A percentile compares a stretch with the other conserved stretches of the same genome.
phyloP scores from a whole-genome alignment of 768 basidiomycete species.

The Astraeus odoratus region DNA sequence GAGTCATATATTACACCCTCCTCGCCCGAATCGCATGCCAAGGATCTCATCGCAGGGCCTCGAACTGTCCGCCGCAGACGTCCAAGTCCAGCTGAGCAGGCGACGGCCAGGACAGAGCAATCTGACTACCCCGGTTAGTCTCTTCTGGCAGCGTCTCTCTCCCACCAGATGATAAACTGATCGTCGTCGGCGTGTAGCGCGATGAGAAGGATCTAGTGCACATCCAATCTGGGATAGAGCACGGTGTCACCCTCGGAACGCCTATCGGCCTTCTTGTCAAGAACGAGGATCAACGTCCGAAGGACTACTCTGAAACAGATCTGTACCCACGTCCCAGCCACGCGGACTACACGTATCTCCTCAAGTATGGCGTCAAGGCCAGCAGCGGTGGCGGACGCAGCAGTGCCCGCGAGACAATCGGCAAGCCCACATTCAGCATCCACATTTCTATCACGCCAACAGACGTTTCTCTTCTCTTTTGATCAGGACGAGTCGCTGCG shows the following conservation, averaged over 20 bases:
- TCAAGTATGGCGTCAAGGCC: slow-evolving; percentile 96
- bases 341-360: slow-evolving; percentile 96
- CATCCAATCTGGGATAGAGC: slow-evolving; percentile 90
- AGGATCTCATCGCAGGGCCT: slow-evolving; percentile 55
- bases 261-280: slow-evolving; percentile 95
- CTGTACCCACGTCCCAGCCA: slow-evolving; percentile 95
- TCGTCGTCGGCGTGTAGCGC: slow-evolving; percentile 43
- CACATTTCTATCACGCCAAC: slow-evolving; percentile 3
- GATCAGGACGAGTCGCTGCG: slow-evolving; percentile 85
- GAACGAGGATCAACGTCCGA: slow-evolving; percentile 97
- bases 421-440: slow-evolving; percentile 32
- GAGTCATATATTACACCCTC: background rate
- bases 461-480: no score
- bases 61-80: slow-evolving; percentile 50
- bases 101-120: slow-evolving; percentile 94
- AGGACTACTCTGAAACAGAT: slow-evolving; percentile 98
- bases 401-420: slow-evolving; percentile 95
- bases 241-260: slow-evolving; percentile 92
- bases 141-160: background rate
- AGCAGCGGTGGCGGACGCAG: slow-evolving; percentile 94
- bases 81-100: slow-evolving; percentile 68
- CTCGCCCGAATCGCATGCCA: background rate
- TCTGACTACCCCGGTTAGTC: slow-evolving; percentile 86
- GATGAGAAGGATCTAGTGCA: slow-evolving; percentile 94
- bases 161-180: slow-evolving; percentile 3